These are phyloP conservation scores for Cyclotella atomus DNA, from an alignment of 108 stramenopile genomes.

Conservation along the genomic window DNA sequence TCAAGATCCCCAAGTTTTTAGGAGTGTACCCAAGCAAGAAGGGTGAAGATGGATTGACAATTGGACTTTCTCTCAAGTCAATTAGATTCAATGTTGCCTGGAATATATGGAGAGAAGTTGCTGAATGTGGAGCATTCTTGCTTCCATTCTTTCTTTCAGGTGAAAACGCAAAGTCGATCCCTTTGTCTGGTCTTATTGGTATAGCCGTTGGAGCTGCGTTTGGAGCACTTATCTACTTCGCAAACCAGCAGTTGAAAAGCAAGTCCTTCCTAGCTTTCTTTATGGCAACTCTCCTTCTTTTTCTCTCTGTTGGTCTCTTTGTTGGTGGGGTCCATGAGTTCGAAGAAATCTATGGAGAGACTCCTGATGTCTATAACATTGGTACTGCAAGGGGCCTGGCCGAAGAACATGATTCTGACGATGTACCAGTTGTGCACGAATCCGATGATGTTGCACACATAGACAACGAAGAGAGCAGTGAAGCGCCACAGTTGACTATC, in stretches of 20 bases:
- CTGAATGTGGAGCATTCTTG: conserved; percentile 81
- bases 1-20: conserved; percentile 80
- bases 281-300: conserved; percentile 54
- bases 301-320: conserved; percentile 76
- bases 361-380: conserved; percentile 59
- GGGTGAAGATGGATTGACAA: conserved; percentile 26
- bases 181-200: conserved; percentile 72
- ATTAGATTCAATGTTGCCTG: conserved; percentile 88
- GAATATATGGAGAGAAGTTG: conserved; percentile 89
- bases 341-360: conserved; percentile 66
- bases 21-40: conserved; percentile 71
- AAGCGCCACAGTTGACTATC: conserved; percentile 17
- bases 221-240: conserved; percentile 62
- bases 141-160: conserved; percentile 80
- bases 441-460: conserved; percentile 3
- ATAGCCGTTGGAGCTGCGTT: conserved; percentile 56
- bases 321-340: conserved; percentile 73
- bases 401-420: background rate
- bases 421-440: background rate
- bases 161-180: conserved; percentile 66
- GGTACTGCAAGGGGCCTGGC: background rate
- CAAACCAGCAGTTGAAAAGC: conserved; percentile 65
- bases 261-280: conserved; percentile 62
- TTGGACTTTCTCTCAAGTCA: conserved; percentile 59
- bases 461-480: background rate